Evolutionary conservation across 179 eudicot species (phyloP).

Genomic region (Silene noctiflora): DNA sequence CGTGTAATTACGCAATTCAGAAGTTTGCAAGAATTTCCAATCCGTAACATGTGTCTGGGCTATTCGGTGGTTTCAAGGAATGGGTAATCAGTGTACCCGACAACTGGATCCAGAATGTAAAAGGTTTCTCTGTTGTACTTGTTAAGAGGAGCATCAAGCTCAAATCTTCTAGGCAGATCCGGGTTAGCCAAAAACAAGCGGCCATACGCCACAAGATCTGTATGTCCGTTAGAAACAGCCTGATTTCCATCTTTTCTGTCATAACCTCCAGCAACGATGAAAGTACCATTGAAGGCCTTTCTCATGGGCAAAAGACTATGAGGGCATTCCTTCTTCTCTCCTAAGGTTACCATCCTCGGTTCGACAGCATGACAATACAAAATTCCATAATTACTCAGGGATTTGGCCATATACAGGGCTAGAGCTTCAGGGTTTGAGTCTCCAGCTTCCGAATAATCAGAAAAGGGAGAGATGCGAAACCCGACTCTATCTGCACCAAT

Average conservation of each 20-base stretch:
- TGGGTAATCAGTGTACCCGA: slow-evolving; percentile 41
- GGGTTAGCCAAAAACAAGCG: slow-evolving; percentile 38
- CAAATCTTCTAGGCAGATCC: slow-evolving; percentile 37
- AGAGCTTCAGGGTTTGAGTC: slow-evolving; percentile 41
- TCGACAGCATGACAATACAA: slow-evolving; percentile 33
- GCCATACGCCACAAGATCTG: slow-evolving; percentile 39
- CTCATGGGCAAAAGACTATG: slow-evolving; percentile 32
- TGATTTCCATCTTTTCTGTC: slow-evolving; percentile 36
- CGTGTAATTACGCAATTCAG: neutral
- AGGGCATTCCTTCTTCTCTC: slow-evolving; percentile 15
- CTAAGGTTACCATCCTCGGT: slow-evolving; percentile 29
- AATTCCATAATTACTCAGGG: slow-evolving; percentile 23
- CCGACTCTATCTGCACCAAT: slow-evolving; percentile 42
- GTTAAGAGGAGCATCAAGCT: slow-evolving; percentile 33
- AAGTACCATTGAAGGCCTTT: slow-evolving; percentile 35
- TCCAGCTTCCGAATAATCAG: slow-evolving; percentile 29
- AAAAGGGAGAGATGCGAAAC: slow-evolving; percentile 36
- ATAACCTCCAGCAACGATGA: slow-evolving; percentile 38
- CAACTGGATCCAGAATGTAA: slow-evolving; percentile 33
- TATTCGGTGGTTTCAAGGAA: slow-evolving; percentile 22
- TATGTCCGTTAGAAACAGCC: slow-evolving; percentile 20
- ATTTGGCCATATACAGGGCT: slow-evolving; percentile 39
- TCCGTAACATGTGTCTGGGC: neutral
- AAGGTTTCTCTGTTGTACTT: slow-evolving; percentile 34
- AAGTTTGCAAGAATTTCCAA: neutral